A percentile compares a stretch with the other conserved stretches of the same genome.
Evolutionary conservation across 2,329 filamentous ascomycete species (phyloP).

Genomic region (Diatrype stigma): DNA sequence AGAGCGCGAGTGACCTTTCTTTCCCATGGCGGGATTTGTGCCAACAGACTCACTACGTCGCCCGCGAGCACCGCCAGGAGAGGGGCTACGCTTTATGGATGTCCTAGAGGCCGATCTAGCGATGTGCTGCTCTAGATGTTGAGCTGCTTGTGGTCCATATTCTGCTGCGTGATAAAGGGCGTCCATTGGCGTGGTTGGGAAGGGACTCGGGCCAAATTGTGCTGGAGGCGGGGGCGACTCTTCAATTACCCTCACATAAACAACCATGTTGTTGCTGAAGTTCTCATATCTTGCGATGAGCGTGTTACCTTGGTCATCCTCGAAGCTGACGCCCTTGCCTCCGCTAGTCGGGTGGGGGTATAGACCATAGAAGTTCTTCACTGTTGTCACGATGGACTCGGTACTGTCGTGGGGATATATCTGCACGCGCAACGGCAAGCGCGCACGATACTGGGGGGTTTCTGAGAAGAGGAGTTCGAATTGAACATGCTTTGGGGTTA

Average conservation of each 20-base stretch:
- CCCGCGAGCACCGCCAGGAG: slow-evolving; percentile 64
- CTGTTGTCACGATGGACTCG: slow-evolving; percentile 94
- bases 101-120: slow-evolving; percentile 67
- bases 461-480: slow-evolving; percentile 72
- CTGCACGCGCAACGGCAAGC: slow-evolving; percentile 79
- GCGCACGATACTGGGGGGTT: slow-evolving; percentile 64
- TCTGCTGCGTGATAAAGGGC: slow-evolving; percentile 47
- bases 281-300: slow-evolving; percentile 97
- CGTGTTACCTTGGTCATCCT: slow-evolving; percentile 82
- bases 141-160: slow-evolving; percentile 37
- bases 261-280: slow-evolving; percentile 84
- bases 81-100: slow-evolving; percentile 73
- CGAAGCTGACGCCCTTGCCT: slow-evolving; percentile 85
- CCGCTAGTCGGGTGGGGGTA: slow-evolving; percentile 65
- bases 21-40: slow-evolving; percentile 44
- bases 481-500: slow-evolving; percentile 67
- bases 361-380: slow-evolving; percentile 98
- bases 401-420: slow-evolving; percentile 96
- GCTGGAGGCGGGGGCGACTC: slow-evolving; percentile 43
- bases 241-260: slow-evolving; percentile 84
- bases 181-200: slow-evolving; percentile 48
- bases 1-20: slow-evolving; percentile 66
- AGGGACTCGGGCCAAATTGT: slow-evolving; percentile 48
- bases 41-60: slow-evolving; percentile 72
- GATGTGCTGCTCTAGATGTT: slow-evolving; percentile 55